Conservation (phyloP, 2,329 filamentous ascomycete species). For the Keithomyces neogunnii region DNA sequence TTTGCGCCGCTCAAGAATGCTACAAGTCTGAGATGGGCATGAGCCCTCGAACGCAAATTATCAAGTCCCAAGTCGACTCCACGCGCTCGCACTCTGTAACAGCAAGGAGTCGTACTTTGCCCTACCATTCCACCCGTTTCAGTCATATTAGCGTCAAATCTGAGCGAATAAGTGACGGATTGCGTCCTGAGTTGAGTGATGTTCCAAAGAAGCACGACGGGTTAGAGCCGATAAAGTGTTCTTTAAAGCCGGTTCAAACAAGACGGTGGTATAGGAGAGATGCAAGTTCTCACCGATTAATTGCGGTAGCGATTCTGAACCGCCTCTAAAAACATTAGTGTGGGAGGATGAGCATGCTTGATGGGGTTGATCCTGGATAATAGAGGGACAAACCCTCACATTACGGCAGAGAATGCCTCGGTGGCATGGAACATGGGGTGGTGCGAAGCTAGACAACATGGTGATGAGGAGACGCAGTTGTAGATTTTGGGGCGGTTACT, state of each 20-base stretch:
- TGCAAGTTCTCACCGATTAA: slow-evolving; percentile 7
- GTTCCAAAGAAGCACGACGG: slow-evolving; percentile 3
- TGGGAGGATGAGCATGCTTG: slow-evolving; percentile 11
- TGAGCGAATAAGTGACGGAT: background rate
- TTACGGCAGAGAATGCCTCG: background rate
- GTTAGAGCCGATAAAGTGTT: slow-evolving; percentile 1
- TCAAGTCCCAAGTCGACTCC: background rate
- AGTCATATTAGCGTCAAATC: slow-evolving; percentile 5
- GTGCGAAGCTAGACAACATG: slow-evolving; percentile 9
- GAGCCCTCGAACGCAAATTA: slow-evolving; percentile 6
- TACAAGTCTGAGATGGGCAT: slow-evolving; percentile 6
- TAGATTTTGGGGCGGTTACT: slow-evolving; percentile 8
- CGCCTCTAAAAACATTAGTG: slow-evolving; percentile 6
- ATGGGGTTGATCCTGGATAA: slow-evolving; percentile 12
- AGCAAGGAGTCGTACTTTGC: background rate
- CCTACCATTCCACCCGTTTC: slow-evolving; percentile 6
- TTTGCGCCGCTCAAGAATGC: slow-evolving; percentile 4
- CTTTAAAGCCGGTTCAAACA: slow-evolving; percentile 7
- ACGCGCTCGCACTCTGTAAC: background rate
- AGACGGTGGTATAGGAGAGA: slow-evolving; percentile 6
- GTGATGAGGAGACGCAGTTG: slow-evolving; percentile 9
- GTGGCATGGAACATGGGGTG: slow-evolving; percentile 8
- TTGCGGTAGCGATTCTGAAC: background rate
- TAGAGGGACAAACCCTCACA: slow-evolving; percentile 7
- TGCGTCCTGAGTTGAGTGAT: slow-evolving; percentile 1